Evolutionary conservation across 306 rosid genomes (phyloP).

Genomic region (Begonia fuchsioides): DNA sequence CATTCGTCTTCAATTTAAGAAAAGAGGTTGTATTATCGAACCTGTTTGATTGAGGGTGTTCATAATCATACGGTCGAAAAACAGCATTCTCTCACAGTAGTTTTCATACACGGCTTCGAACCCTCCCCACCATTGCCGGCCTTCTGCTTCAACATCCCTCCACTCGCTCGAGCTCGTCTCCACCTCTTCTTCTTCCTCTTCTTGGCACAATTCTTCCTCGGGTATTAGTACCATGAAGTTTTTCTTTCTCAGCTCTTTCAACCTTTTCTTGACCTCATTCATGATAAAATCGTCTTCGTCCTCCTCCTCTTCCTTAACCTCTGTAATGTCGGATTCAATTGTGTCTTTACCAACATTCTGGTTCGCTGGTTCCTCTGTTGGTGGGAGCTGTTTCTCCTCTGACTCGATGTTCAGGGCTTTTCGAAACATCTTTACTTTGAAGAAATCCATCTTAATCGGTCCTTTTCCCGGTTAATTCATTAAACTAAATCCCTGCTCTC

Average conservation of each 20-base stretch:
- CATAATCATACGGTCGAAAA: conserved; percentile 61
- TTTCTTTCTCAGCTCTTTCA: conserved; percentile 84
- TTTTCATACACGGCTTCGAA: conserved; percentile 72
- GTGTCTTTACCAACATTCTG: too few relatives aligned
- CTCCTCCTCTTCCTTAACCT: conserved; percentile 50
- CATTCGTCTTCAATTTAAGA: neutral
- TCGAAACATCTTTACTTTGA: conserved; percentile 52
- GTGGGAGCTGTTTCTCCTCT: too few relatives aligned
- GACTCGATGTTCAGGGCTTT: conserved; percentile 38
- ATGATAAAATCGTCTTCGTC: conserved; percentile 82
- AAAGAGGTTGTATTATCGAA: conserved; percentile 12
- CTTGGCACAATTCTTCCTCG: conserved; percentile 66
- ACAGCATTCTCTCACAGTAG: conserved; percentile 76
- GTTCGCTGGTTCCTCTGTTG: conserved; percentile 28
- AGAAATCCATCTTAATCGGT: conserved; percentile 43
- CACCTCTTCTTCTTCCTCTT: conserved; percentile 60
- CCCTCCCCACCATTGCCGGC: conserved; percentile 93
- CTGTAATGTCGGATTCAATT: conserved; percentile 31
- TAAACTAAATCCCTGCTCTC: too few relatives aligned
- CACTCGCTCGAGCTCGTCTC: conserved; percentile 59
- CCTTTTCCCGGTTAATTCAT: too few relatives aligned
- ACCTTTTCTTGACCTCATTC: conserved; percentile 79
- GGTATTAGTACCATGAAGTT: conserved; percentile 97
- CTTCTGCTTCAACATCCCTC: conserved; percentile 98
- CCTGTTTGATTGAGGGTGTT: conserved; percentile 44